These are phyloP conservation scores for Lathyrus aphaca DNA, from an alignment of 306 rosid species.

Conservation along the genomic window DNA sequence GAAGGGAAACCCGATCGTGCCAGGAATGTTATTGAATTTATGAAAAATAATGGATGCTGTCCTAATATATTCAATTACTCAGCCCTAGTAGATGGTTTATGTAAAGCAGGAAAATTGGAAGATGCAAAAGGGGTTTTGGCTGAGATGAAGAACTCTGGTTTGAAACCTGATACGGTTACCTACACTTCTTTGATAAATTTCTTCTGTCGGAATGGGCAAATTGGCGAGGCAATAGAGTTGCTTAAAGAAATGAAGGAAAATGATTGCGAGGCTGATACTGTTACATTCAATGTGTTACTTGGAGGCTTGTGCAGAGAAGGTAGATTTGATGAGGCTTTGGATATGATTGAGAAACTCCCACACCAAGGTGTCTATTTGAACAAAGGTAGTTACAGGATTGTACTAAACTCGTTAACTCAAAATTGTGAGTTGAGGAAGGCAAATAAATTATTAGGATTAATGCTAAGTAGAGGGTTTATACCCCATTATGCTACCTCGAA, in stretches of 20 bases:
- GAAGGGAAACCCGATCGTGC: constrained; percentile 70
- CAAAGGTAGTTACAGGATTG: constrained; percentile 84
- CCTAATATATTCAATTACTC: constrained; percentile 79
- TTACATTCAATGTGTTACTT: constrained; percentile 72
- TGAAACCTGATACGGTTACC: constrained; percentile 69
- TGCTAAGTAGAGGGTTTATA: constrained; percentile 72
- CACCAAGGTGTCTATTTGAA: constrained; percentile 75
- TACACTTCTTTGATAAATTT: constrained; percentile 73
- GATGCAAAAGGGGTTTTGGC: constrained; percentile 62
- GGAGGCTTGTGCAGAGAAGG: constrained; percentile 79
- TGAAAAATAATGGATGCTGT: constrained; percentile 79
- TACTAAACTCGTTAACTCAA: constrained; percentile 64
- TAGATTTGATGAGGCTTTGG: constrained; percentile 68
- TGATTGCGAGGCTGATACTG: constrained; percentile 61
- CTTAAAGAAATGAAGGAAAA: constrained; percentile 74
- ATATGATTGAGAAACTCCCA: constrained; percentile 73
- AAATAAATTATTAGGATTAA: constrained; percentile 55
- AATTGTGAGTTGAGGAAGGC: constrained; percentile 67
- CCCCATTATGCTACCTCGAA: constrained; percentile 91
- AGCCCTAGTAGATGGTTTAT: constrained; percentile 65
- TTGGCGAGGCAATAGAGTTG: constrained; percentile 64
- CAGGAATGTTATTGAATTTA: constrained; percentile 62
- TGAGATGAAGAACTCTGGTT: constrained; percentile 64
- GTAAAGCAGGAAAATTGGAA: constrained; percentile 56
- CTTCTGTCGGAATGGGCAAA: constrained; percentile 59